These are phyloP conservation scores for Yamadazyma scolyti DNA, from an alignment of 805 yeast genomes.

Conservation along the genomic window DNA sequence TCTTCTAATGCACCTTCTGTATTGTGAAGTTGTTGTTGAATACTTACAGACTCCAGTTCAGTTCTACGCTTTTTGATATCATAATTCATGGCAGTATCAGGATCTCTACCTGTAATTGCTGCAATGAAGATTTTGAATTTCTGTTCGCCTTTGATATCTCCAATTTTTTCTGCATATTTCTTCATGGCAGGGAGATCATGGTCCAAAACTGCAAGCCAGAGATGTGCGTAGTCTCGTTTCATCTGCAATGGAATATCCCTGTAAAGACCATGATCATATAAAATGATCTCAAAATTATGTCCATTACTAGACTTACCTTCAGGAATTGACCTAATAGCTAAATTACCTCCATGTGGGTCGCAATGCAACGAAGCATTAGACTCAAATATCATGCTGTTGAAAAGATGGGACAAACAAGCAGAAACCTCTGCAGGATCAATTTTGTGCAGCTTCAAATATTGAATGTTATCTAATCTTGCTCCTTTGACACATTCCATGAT, in stretches of 20 bases:
- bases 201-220: conserved; percentile 88
- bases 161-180: conserved; percentile 70
- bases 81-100: conserved; percentile 65
- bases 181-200: conserved; percentile 64
- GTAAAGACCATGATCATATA: conserved; percentile 94
- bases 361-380: conserved; percentile 92
- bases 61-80: conserved; percentile 53
- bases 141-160: conserved; percentile 71
- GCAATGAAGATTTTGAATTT: conserved; percentile 80
- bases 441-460: conserved; percentile 55
- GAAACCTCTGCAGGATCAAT: conserved; percentile 80
- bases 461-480: conserved; percentile 72
- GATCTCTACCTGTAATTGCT: conserved; percentile 93
- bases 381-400: conserved; percentile 92
- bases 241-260: conserved; percentile 74
- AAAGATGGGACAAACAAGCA: conserved; percentile 81
- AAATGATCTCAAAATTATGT: conserved; percentile 84
- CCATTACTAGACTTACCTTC: conserved; percentile 20
- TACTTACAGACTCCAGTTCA: conserved; percentile 59
- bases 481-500: conserved; percentile 89
- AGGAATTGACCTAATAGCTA: conserved; percentile 62
- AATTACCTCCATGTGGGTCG: conserved; percentile 97
- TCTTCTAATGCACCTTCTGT: conserved; percentile 64
- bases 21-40: conserved; percentile 59
- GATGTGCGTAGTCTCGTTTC: conserved; percentile 80